Base-by-base conservation (phyloP, 306 rosid genomes). In the Gastrolobium villosum region DNA sequence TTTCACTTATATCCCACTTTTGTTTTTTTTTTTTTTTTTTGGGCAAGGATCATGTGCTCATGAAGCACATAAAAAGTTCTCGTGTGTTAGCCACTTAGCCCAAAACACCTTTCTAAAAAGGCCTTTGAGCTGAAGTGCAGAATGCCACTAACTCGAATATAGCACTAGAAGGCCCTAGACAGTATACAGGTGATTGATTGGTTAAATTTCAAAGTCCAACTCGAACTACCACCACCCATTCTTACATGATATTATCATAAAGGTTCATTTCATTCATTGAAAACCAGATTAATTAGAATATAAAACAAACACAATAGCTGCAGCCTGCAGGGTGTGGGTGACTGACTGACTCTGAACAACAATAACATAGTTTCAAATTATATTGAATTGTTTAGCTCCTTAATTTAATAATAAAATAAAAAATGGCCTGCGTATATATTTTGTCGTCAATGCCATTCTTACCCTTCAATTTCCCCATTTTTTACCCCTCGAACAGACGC, bases 361-460 rank as follows among this genome's bases (percentile, higher is more conserved):
- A 31, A 43, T 30, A 46, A 62, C 81, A 37, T 57, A 20, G 57
- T 43, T 59, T 74, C 49, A 60, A 67, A 46, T 14, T n/a, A 20
- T 20, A 20, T 65, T 45, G 36, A 70, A 36, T 1, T 44, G 34
- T 15, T 69, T 54, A 44, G 62, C 60, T 68, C 54, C 54, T 72
- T 43, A 15, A 44, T 73, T 63, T 74, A n/a, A 45, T 20, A 5
- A 9, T 4, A 39, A 28, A 50, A 53, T 32, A 34, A 26, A 26
- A 13, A 66, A 86, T 92, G 95, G 40, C 62, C 30, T 61, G n/a
- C 72, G 35, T 43, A 52, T 5, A 61, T n/a, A 15, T 65, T 11
- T 79, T 57, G 26, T 76, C 86, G 0, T 75, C 77, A 82, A 77
- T 89, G 77, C 77, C 89, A 36, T 62, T 86, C 70, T 76, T 89